Base-by-base conservation (phyloP, 2,329 filamentous ascomycete species). In the Monosporascus sp. region DNA sequence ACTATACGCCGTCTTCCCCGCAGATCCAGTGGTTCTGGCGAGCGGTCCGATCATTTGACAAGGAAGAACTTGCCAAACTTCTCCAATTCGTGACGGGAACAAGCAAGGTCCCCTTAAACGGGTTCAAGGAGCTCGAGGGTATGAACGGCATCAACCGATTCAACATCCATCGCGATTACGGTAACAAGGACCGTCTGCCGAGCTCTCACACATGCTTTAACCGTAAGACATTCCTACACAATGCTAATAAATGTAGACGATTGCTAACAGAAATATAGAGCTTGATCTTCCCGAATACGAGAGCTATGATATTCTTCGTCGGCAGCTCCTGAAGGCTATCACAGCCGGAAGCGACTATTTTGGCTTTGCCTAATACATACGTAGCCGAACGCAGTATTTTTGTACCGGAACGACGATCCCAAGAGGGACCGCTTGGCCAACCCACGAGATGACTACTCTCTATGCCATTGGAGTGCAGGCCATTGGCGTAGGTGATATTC, bases 1-100 rank as follows among this genome's bases (percentile, higher is more conserved):
- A 97, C 72, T 99, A 99, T 75, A 90, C 85, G 5, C 87, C 90
- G 35, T 93, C 92, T 0, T 97, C 94, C 3, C 89, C 90, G 45
- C 95, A 99, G 70, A 96, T 99, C 55, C 92, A 97, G 70, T 99
- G 94, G 94, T 99, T 99, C 83, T 99, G 94, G 94, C 88, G 95
- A 65, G 94, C 94, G 25, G 85, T 99, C 44, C 87, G 94, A 63
- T 96, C 92, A 5, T 99, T 97, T 67, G 95, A 97, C 77, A 97
- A 97, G 75, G 95, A 99, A 75, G 95, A 99, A 74, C 89, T 90
- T 56, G 94, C 94, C 63, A 99, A 99, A 74, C 77, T 99, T 57
- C 81, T 99, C 45, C 94, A 99, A 67, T 99, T 99, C 70, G 94
- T 99, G 61, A 99, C 95, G 1, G 94, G 94, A 69, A 99, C 95